Percentiles rank a stretch among this genome's conserved stretches.
Evolutionary conservation across 2,329 filamentous ascomycete species (phyloP).

Genomic region (Penicillium sp.): DNA sequence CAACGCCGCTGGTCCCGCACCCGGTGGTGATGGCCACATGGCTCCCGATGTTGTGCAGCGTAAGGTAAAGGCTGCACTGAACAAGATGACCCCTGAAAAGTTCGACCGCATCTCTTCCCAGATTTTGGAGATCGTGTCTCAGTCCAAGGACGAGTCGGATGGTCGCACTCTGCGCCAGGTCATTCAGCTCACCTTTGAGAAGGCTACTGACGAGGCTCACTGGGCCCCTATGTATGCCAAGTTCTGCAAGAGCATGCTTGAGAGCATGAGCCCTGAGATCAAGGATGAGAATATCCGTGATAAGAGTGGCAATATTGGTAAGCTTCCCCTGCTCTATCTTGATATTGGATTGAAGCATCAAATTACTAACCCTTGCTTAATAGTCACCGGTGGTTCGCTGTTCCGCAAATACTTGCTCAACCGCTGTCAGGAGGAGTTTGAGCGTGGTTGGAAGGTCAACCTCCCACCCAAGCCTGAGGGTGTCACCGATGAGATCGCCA

Average conservation of each 20-base stretch:
- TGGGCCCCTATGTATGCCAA: conserved; percentile 99
- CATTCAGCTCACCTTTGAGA: conserved; percentile 98
- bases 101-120: conserved; percentile 95
- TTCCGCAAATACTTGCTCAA: conserved; percentile 99
- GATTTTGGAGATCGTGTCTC: conserved; percentile 86
- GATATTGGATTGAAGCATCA: background rate
- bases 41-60: conserved; percentile 93
- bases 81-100: conserved; percentile 99
- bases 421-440: conserved; percentile 97
- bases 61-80: conserved; percentile 97
- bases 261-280: conserved; percentile 92
- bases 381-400: conserved; percentile 79
- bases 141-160: conserved; percentile 94
- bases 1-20: conserved; percentile 48
- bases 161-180: conserved; percentile 94
- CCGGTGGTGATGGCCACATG: conserved; percentile 62
- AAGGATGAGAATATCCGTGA: conserved; percentile 94
- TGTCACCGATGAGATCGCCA: conserved; percentile 68
- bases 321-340: background rate
- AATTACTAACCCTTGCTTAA: background rate
- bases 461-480: conserved; percentile 77
- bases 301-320: conserved; percentile 75
- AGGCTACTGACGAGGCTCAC: conserved; percentile 96
- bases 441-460: conserved; percentile 94
- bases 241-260: conserved; percentile 96